Evolutionary conservation across 495 filamentous ascomycete species (phyloP), one percentile per base, ranked within the genome.

Genomic region (Penicillium pulvis): DNA sequence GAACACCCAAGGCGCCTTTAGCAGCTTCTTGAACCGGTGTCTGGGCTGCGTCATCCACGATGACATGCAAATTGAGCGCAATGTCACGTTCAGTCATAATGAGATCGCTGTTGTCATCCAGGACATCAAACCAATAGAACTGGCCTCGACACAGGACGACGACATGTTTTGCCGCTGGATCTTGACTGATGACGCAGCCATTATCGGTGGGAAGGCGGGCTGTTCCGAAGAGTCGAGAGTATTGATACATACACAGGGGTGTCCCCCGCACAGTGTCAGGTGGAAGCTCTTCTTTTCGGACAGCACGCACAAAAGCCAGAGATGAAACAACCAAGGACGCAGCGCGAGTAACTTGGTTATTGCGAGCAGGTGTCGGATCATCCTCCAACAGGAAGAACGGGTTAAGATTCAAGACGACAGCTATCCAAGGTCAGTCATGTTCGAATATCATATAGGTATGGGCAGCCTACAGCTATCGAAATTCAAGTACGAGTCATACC

Each of bases 401-500:
- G 65, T 98, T 98, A 60, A 98, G 78, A 76, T 98, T 98, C 53
- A 98, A 82, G 44, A 98, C 94, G 36, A 98, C 94, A 12, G 94
- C 81, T 83, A 36, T 10, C 6, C 30, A 39, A 45, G 48, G 17
- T 46, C 28, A 33, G 28, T 24, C 24, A 31, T 1, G 12, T 26
- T 42, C 31, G 3, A 41, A 9, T 19, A 24, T 12, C n/a, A n/a
- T n/a, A 26, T 12, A 44, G 12, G 24, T 31, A 20, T 47, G 20
- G 19, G 28, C n/a, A 23, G 58, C 81, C 74, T 63, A 83, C 81
- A 92, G 69, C 96, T 98, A 74, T 98, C 94, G 68, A 89, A 98
- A 71, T 98, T 98, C 48, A 98, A 79, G 68, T 97, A 98, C 31
- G 94, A 98, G 71, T 98, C 94, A 68, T 98, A 98, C 94, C 94